phyloP scores from a whole-genome alignment of 768 basidiomycete species.

The Podaxis pistillaris region DNA sequence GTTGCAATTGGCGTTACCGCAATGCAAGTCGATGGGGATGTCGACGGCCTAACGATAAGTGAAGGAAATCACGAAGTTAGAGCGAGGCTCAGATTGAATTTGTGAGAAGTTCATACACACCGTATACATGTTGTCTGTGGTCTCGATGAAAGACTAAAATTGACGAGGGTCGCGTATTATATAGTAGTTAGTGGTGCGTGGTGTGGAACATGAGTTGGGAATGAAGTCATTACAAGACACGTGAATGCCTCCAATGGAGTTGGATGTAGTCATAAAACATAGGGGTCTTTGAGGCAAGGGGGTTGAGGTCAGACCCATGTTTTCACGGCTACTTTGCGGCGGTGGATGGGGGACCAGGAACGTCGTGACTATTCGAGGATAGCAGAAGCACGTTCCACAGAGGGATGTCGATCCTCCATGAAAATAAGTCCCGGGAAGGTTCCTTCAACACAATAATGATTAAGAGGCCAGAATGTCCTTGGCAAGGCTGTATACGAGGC shows the following conservation, averaged over 20 bases:
- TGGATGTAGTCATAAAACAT: not conserved
- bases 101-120: not conserved
- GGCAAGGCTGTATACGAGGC: not conserved
- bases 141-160: not conserved
- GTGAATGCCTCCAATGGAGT: not conserved
- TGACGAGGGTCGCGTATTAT: not conserved
- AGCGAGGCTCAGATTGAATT: not conserved
- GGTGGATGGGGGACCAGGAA: too few relatives aligned
- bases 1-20: slow-evolving; percentile 4
- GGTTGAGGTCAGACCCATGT: not conserved
- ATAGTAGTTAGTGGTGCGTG: not conserved
- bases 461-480: not conserved
- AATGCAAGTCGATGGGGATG: slow-evolving; percentile 1
- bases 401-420: too few relatives aligned
- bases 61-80: not conserved
- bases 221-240: not conserved
- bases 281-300: not conserved
- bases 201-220: not conserved
- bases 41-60: not conserved
- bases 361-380: too few relatives aligned
- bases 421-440: too few relatives aligned
- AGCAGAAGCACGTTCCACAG: too few relatives aligned
- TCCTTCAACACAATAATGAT: too few relatives aligned
- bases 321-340: too few relatives aligned
- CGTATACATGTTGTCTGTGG: not conserved